Conservation (phyloP, 768 basidiomycete genomes). For the Pleurotus pulmonarius region DNA sequence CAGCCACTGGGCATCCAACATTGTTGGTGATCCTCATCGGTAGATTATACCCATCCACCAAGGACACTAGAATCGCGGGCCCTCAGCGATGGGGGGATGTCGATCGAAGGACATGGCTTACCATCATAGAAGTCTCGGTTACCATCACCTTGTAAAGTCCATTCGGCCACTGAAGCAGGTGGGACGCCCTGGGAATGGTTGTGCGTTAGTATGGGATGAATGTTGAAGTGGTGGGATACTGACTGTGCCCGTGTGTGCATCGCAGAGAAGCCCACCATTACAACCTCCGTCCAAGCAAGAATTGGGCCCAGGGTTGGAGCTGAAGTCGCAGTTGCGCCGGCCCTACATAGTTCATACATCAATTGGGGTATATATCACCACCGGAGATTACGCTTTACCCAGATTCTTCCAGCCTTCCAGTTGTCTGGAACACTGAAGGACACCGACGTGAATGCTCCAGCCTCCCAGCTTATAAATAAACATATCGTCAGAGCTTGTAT, state of each 20-base stretch:
- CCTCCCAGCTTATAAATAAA: constrained; percentile 22
- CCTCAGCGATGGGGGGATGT: no score
- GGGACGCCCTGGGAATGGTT: constrained; percentile 35
- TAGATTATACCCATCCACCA: constrained; percentile 59
- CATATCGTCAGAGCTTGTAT: no score
- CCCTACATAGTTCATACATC: constrained; percentile 36
- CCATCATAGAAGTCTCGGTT: constrained; percentile 37
- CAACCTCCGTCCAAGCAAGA: constrained; percentile 47
- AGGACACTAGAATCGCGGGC: constrained; percentile 33
- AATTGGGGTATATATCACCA: neutral
- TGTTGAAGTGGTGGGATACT: neutral
- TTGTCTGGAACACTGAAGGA: constrained; percentile 44
- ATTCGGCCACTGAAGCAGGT: constrained; percentile 43
- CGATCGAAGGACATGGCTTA: neutral
- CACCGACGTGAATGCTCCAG: constrained; percentile 22
- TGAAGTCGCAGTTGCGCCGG: constrained; percentile 46
- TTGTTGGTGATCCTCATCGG: constrained; percentile 51
- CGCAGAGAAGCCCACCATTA: constrained; percentile 39
- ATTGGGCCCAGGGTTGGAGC: constrained; percentile 27
- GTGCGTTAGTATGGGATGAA: neutral
- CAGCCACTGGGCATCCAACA: constrained; percentile 41
- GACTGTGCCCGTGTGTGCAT: constrained; percentile 11
- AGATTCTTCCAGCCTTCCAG: constrained; percentile 40
- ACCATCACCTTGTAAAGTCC: constrained; percentile 25
- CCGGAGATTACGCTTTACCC: constrained; percentile 25